phyloP scores from a whole-genome alignment of 164 flowering plant genomes.

The Vitis riparia region DNA sequence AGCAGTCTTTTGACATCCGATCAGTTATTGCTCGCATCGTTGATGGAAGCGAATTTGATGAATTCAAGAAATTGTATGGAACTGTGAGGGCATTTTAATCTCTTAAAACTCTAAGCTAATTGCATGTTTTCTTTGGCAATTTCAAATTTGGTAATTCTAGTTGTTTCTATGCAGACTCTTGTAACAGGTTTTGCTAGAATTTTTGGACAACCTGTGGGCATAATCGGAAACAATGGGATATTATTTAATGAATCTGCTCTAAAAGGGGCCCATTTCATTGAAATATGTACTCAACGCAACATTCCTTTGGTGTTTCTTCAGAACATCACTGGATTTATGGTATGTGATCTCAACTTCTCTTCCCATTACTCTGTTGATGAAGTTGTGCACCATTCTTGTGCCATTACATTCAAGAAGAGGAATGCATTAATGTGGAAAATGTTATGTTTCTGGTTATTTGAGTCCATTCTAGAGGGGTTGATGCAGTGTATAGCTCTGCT shows the following conservation, averaged over 20 bases:
- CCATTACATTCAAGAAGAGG: neutral
- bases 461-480: neutral
- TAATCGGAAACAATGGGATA: constrained; percentile 95
- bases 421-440: neutral
- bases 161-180: constrained; percentile 71
- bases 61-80: constrained; percentile 99
- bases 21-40: constrained; percentile 88
- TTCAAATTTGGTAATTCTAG: neutral
- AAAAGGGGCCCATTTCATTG: constrained; percentile 97
- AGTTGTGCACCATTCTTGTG: neutral
- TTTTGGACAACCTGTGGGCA: constrained; percentile 87
- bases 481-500: too few relatives aligned
- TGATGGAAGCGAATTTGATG: constrained; percentile 98
- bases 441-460: neutral
- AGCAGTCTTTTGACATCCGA: constrained; percentile 88
- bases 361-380: neutral
- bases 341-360: constrained; percentile 25
- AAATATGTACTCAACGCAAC: constrained; percentile 86
- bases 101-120: constrained; percentile 4
- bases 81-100: constrained; percentile 66
- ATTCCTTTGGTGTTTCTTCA: constrained; percentile 96
- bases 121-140: neutral
- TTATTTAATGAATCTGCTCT: constrained; percentile 93
- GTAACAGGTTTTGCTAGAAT: constrained; percentile 96
- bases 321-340: constrained; percentile 98